Evolutionary conservation across 2,329 filamentous ascomycete species (phyloP).

Genomic region (Anthostomella pinea): DNA sequence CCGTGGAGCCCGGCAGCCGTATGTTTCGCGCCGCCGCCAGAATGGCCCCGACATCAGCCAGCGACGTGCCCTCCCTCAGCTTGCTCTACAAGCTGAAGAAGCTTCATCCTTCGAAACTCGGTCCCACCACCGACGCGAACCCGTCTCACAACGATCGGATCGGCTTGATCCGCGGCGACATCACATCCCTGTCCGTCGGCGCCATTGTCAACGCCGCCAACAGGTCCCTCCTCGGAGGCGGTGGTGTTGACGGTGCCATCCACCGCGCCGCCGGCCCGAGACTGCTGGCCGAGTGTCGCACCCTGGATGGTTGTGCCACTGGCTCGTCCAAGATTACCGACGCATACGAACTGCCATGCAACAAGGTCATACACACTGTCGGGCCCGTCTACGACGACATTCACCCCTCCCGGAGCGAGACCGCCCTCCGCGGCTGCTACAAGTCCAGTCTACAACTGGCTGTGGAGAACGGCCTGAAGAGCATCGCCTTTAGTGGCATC

Average conservation of each 20-base stretch:
- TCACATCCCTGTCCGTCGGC: constrained; percentile 74
- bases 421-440: constrained; percentile 64
- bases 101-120: constrained; percentile 34
- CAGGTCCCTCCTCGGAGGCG: constrained; percentile 71
- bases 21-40: constrained; percentile 23
- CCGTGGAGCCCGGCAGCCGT: too few species aligned
- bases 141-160: constrained; percentile 64
- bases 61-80: constrained; percentile 60
- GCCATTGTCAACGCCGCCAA: constrained; percentile 96
- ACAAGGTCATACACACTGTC: constrained; percentile 84
- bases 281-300: constrained; percentile 69
- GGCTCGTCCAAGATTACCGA: constrained; percentile 80
- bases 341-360: constrained; percentile 72
- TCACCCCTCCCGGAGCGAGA: constrained; percentile 40
- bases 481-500: constrained; percentile 77
- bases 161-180: constrained; percentile 70
- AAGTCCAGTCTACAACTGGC: constrained; percentile 69
- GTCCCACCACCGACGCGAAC: constrained; percentile 21
- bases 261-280: constrained; percentile 73
- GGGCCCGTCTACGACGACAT: constrained; percentile 69
- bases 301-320: constrained; percentile 68
- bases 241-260: constrained; percentile 88
- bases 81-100: constrained; percentile 62
- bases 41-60: constrained; percentile 41
- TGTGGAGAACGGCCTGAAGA: constrained; percentile 60